A percentile compares a stretch with the other conserved stretches of the same genome.
phyloP scores from a whole-genome alignment of 2,329 filamentous ascomycete species.

The Pseudocercospora fijiensis region DNA sequence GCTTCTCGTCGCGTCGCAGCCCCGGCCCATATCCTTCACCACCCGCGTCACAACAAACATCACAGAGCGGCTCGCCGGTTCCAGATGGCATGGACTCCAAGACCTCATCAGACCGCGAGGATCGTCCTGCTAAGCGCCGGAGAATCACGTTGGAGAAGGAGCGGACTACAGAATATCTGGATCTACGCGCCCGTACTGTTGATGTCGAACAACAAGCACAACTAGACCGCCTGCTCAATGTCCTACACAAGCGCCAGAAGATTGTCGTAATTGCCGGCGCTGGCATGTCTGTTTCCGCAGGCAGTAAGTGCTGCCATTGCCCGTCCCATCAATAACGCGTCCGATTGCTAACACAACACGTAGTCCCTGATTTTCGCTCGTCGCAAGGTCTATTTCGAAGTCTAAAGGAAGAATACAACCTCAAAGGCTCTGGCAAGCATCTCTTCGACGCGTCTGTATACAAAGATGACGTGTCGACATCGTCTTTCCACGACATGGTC shows the following conservation, averaged over 20 bases:
- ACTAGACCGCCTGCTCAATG: conserved; percentile 69
- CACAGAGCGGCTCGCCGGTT: conserved; percentile 47
- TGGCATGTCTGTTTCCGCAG: conserved; percentile 94
- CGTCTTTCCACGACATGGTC: conserved; percentile 95
- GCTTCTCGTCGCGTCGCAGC: conserved; percentile 28
- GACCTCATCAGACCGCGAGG: conserved; percentile 70
- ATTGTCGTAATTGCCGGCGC: conserved; percentile 96
- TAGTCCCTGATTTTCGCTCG: conserved; percentile 94
- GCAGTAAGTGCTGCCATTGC: conserved; percentile 60
- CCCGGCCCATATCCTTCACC: conserved; percentile 44
- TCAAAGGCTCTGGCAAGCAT: conserved; percentile 91
- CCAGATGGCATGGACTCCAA: conserved; percentile 47
- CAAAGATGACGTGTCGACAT: conserved; percentile 82
- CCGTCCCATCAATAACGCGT: conserved; percentile 21
- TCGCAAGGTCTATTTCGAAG: conserved; percentile 84
- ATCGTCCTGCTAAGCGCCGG: conserved; percentile 69
- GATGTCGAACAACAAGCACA: conserved; percentile 59
- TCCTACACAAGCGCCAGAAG: conserved; percentile 84
- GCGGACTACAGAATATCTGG: conserved; percentile 78
- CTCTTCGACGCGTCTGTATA: conserved; percentile 98
- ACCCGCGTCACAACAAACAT: conserved; percentile 47
- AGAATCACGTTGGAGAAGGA: conserved; percentile 58
- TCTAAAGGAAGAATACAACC: conserved; percentile 79
- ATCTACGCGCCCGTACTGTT: conserved; percentile 60
- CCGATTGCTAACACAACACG: conserved; percentile 26